Evolutionary conservation across 75 land plant species (phyloP), one percentile per base, ranked within the genome.

Genomic region (Picea glauca): DNA sequence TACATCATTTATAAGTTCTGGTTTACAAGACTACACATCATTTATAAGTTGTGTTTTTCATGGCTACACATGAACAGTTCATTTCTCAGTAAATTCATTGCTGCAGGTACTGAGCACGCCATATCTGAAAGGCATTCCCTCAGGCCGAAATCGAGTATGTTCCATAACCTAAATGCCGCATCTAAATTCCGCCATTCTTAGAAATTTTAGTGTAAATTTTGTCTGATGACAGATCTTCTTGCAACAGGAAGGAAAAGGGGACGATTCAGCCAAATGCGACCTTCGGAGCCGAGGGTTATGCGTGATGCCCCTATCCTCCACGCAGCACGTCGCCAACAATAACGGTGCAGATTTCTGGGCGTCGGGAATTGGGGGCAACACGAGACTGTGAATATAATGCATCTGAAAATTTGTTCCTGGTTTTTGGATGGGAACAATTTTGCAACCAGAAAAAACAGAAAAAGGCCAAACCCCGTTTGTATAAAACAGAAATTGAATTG

Each of bases 261-360:
- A 46, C 50, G 74, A 20, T 40, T 43, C 54, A 40, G 74, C 15
- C 3, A 20, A 9, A 38, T 40, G 26, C 54, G 72, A 80, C n/a
- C 58, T 80, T 15, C 31, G 82, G 21, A 79, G 82, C 38, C 31
- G 82, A 79, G 82, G 82, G n/a, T 43, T 79, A 13, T 80, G 82
- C 50, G 6, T 80, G n/a, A 35, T 80, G 18, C 82, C 82, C 2
- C 15, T 80, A 0, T 35, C 82, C 65, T 78, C n/a, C 43, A 80
- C 66, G 14, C 46, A 58, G 21, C 82, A 80, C 4, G 50, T 80
- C 14, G 56, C 82, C 1, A 80, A 80, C 82, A 81, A 80, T 35
- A 80, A 80, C 38, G 82, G 82, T 7, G 81, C 82, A 13, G 81
- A 78, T 80, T 78, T 31, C 13, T 80, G 82, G 81, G 50, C 81